Evolutionary conservation across 1,284 basidiomycete genomes (phyloP).

Genomic region (Laetiporus sulphureus): DNA sequence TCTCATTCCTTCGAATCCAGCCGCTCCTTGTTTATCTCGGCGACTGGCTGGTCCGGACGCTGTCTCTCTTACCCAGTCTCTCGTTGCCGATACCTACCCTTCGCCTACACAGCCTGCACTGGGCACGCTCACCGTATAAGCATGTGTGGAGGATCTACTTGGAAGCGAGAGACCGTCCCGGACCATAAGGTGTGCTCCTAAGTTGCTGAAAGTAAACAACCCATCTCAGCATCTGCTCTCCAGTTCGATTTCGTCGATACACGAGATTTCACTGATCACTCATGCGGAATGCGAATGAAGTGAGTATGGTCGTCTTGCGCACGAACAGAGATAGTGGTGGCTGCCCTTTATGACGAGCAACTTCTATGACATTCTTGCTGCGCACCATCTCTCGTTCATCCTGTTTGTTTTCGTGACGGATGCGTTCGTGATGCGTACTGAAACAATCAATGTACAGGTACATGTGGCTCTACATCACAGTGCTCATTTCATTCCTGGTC

Average conservation of each 20-base stretch:
- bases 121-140: conserved; percentile 21
- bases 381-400: background rate
- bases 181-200: conserved; percentile 81
- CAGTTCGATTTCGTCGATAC: conserved; percentile 98
- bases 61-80: conserved; percentile 26
- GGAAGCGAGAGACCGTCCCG: conserved; percentile 96
- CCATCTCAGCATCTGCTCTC: too few species aligned
- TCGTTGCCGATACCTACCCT: conserved; percentile 23
- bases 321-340: too few species aligned
- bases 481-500: conserved; percentile 93
- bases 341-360: too few species aligned
- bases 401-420: too few species aligned
- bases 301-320: conserved; percentile 33
- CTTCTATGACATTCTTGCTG: background rate
- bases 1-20: conserved; percentile 24
- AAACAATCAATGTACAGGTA: conserved; percentile 49
- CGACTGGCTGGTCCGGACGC: conserved; percentile 63
- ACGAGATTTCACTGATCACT: conserved; percentile 85
- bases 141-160: conserved; percentile 76
- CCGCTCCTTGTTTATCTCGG: conserved; percentile 35
- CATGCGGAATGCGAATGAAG: conserved; percentile 83
- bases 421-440: too few species aligned
- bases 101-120: conserved; percentile 13
- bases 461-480: conserved; percentile 83
- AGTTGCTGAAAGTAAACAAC: background rate